These are phyloP conservation scores for Elaeis oleifera DNA, from an alignment of 202 grass and related monocot species.

Conservation along the genomic window DNA sequence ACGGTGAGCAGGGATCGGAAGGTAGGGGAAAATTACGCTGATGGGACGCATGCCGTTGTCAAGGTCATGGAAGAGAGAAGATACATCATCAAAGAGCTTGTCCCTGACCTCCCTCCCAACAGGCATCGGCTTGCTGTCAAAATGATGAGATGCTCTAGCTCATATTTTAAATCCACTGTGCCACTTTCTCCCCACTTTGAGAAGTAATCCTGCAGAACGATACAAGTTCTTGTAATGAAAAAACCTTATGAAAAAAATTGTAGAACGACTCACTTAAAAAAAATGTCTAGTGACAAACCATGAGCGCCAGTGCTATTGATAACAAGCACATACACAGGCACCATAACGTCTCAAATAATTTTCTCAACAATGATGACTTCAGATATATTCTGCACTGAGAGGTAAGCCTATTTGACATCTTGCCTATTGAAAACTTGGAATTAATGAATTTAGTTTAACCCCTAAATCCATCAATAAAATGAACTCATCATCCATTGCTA, in stretches of 20 bases:
- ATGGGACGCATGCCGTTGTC: slow-evolving; percentile 81
- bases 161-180: slow-evolving; percentile 81
- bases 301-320: too few species aligned
- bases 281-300: too few species aligned
- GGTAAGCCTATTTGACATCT: too few species aligned
- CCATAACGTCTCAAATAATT: too few species aligned
- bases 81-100: slow-evolving; percentile 91
- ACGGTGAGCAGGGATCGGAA: slow-evolving; percentile 66
- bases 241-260: not conserved
- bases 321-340: too few species aligned
- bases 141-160: slow-evolving; percentile 88
- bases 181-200: slow-evolving; percentile 93
- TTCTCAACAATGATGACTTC: too few species aligned
- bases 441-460: too few species aligned
- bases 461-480: too few species aligned
- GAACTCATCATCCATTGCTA: too few species aligned
- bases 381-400: too few species aligned
- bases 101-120: slow-evolving; percentile 81
- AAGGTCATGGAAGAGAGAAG: slow-evolving; percentile 85
- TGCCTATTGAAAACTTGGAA: too few species aligned
- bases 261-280: too few species aligned
- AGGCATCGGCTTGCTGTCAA: slow-evolving; percentile 85
- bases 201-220: slow-evolving; percentile 71
- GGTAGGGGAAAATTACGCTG: slow-evolving; percentile 87
- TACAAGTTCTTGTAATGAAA: slow-evolving; percentile 2